phyloP scores from a whole-genome alignment of 768 basidiomycete species.

The Pisolithus microcarpus region DNA sequence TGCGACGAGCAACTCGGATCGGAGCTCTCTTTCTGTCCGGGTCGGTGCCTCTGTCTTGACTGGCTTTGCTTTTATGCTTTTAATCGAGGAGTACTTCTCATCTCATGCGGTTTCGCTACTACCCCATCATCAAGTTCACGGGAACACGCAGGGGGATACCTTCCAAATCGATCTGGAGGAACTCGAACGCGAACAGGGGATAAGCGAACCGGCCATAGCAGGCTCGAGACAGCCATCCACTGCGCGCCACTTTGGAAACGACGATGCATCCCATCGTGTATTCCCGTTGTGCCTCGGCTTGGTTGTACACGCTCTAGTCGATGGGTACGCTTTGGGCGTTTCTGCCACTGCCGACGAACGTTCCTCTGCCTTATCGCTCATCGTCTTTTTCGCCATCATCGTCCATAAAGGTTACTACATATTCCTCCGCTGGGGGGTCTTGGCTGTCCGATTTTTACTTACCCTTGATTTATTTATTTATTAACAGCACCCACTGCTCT shows the following conservation, averaged over 20 bases:
- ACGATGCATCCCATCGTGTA: conserved; percentile 31
- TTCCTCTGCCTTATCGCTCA: conserved; percentile 53
- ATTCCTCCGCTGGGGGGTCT: background rate
- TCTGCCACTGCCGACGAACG: conserved; percentile 40
- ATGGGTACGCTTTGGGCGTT: conserved; percentile 89
- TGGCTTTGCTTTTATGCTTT: conserved; percentile 52
- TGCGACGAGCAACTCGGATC: conserved; percentile 29
- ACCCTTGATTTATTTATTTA: background rate
- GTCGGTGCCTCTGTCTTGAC: conserved; percentile 59
- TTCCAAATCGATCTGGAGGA: conserved; percentile 63
- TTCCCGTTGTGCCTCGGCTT: conserved; percentile 80
- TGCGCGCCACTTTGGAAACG: conserved; percentile 11
- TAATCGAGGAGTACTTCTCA: conserved; percentile 57
- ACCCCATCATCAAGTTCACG: conserved; percentile 6
- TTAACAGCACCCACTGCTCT: conserved; percentile 78
- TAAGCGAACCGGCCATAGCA: background rate
- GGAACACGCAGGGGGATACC: conserved; percentile 22
- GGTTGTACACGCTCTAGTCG: conserved; percentile 81
- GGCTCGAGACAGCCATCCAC: no score
- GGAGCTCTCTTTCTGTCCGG: conserved; percentile 39
- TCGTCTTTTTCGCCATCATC: conserved; percentile 87
- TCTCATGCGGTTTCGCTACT: conserved; percentile 39
- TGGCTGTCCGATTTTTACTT: background rate
- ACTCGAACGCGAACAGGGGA: conserved; percentile 38
- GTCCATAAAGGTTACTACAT: conserved; percentile 72